These are phyloP conservation scores for Ganoderma resinaceum DNA, from an alignment of 1,284 basidiomycete genomes.

Conservation along the genomic window DNA sequence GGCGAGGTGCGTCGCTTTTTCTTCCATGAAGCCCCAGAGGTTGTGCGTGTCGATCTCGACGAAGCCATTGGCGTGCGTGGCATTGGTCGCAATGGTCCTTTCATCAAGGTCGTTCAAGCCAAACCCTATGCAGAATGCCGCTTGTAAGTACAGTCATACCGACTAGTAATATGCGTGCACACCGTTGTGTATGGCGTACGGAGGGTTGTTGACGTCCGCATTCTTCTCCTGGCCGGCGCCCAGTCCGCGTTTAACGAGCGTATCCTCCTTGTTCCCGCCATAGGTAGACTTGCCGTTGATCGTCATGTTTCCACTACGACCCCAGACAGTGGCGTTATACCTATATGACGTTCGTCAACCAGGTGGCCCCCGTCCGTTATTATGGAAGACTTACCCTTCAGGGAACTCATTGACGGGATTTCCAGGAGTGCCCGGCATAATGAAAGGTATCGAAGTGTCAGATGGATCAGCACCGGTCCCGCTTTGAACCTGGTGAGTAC, in stretches of 20 bases:
- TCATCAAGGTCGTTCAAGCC: conserved; percentile 50
- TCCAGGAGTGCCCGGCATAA: conserved; percentile 61
- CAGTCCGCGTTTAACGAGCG: conserved; percentile 34
- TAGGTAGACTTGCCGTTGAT: conserved; percentile 70
- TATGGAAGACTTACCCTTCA: conserved; percentile 56
- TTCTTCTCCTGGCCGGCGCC: conserved; percentile 54
- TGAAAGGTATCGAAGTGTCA: conserved; percentile 53
- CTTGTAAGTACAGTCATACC: conserved; percentile 3
- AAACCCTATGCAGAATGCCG: conserved; percentile 40
- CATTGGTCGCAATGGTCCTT: conserved; percentile 65
- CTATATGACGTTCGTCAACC: conserved; percentile 41
- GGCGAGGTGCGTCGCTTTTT: conserved; percentile 63
- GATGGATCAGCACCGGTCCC: conserved; percentile 61
- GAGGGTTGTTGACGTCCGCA: conserved; percentile 61
- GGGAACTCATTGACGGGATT: conserved; percentile 60
- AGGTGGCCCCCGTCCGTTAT: background rate
- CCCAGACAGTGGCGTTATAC: conserved; percentile 67
- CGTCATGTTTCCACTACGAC: conserved; percentile 77
- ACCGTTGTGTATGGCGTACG: conserved; percentile 80
- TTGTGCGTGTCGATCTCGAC: conserved; percentile 71
- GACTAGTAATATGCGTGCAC: conserved; percentile 12
- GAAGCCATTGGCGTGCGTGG: conserved; percentile 60
- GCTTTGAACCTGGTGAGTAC: conserved; percentile 36
- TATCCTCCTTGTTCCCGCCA: conserved; percentile 44
- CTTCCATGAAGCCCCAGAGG: conserved; percentile 72